Conservation (phyloP, 306 rosid genomes). For the Aeschynomene evenia region DNA sequence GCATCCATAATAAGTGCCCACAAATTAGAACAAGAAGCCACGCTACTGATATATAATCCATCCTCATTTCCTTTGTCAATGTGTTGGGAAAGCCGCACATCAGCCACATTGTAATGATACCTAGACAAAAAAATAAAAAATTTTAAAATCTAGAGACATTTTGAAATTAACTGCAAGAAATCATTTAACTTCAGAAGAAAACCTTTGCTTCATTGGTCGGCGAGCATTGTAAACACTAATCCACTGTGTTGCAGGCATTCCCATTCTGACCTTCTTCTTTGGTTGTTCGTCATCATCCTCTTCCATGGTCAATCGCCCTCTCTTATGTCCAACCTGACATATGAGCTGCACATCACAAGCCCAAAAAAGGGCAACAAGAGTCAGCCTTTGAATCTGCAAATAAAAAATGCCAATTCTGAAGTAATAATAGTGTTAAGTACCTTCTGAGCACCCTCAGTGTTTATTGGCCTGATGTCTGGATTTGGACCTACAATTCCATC, state of each 20-base stretch:
- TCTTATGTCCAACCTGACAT: constrained; percentile 77
- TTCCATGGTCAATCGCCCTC: constrained; percentile 69
- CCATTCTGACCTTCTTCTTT: constrained; percentile 86
- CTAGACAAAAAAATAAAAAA: constrained; percentile 35
- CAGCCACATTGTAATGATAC: constrained; percentile 94
- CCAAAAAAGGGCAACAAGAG: background rate
- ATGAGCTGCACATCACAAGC: constrained; percentile 63
- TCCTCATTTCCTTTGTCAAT: constrained; percentile 85
- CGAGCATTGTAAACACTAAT: constrained; percentile 88
- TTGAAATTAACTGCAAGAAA: constrained; percentile 3
- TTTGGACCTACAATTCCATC: constrained; percentile 86
- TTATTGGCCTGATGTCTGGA: constrained; percentile 83
- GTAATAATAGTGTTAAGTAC: constrained; percentile 38
- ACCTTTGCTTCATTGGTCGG: constrained; percentile 97
- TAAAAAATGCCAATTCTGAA: background rate
- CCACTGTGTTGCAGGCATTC: constrained; percentile 93
- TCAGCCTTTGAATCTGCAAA: constrained; percentile 24
- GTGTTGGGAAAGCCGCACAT: constrained; percentile 77
- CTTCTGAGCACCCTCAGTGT: constrained; percentile 95
- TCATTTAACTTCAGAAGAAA: constrained; percentile 17
- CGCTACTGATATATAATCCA: constrained; percentile 79
- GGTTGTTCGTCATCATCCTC: constrained; percentile 88
- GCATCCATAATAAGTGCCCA: constrained; percentile 99
- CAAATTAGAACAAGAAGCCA: constrained; percentile 68
- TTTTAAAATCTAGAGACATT: background rate